Evolutionary conservation across 1,139 yeast genomes (phyloP).

Genomic region (Kurtzmaniella quercitrusa): DNA sequence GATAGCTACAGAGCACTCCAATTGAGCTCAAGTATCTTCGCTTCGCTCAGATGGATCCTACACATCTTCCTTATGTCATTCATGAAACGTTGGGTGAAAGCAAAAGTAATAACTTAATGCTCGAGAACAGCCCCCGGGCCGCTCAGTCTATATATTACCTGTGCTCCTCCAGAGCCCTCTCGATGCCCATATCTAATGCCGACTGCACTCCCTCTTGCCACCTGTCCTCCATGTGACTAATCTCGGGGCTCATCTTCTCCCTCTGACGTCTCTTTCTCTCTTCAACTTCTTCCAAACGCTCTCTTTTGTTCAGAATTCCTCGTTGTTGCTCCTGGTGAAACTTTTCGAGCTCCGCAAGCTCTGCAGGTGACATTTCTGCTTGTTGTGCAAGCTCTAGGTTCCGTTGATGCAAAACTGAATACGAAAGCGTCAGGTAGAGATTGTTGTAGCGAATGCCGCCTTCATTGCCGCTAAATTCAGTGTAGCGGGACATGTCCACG

Average conservation of each 20-base stretch:
- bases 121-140: neutral
- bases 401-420: constrained; percentile 26
- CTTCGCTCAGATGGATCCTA: too few species aligned
- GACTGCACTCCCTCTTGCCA: constrained; percentile 40
- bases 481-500: constrained; percentile 28
- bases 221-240: constrained; percentile 28
- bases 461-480: constrained; percentile 15
- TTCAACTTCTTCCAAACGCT: constrained; percentile 23
- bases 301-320: constrained; percentile 24
- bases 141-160: constrained; percentile 8
- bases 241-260: constrained; percentile 30
- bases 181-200: constrained; percentile 34
- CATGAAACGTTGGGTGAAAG: neutral
- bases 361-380: constrained; percentile 13
- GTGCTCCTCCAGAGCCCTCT: constrained; percentile 17
- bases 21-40: too few species aligned
- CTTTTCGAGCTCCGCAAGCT: constrained; percentile 7
- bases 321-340: constrained; percentile 17
- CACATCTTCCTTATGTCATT: neutral
- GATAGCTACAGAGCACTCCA: too few species aligned
- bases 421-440: constrained; percentile 29
- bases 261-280: constrained; percentile 31
- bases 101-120: neutral
- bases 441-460: constrained; percentile 15
- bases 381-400: constrained; percentile 20